Conservation (phyloP, 768 basidiomycete genomes). For the Trichaptum fuscoviolaceum region DNA sequence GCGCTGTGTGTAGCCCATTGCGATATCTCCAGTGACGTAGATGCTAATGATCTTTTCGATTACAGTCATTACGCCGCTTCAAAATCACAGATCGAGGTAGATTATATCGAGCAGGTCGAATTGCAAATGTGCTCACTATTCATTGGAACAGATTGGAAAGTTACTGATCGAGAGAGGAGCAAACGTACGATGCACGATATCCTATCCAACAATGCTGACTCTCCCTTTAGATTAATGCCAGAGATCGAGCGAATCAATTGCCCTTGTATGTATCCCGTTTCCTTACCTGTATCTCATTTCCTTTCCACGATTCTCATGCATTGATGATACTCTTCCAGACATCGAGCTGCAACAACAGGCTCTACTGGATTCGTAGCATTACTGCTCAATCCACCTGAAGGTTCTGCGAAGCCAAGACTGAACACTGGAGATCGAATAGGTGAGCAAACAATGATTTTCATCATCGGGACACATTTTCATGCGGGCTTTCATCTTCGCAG, state of each 20-base stretch:
- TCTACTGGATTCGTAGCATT: slow-evolving; percentile 84
- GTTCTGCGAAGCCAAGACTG: slow-evolving; percentile 69
- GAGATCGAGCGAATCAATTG: slow-evolving; percentile 88
- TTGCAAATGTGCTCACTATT: slow-evolving; percentile 22
- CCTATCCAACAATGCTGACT: slow-evolving; percentile 26
- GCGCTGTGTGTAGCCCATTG: slow-evolving; percentile 55
- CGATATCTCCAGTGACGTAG: background rate
- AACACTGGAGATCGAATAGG: slow-evolving; percentile 83
- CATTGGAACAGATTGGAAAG: slow-evolving; percentile 67
- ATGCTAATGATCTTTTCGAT: slow-evolving; percentile 13
- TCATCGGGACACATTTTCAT: background rate
- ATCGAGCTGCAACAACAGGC: slow-evolving; percentile 95
- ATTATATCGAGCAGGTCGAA: slow-evolving; percentile 5
- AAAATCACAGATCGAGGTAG: slow-evolving; percentile 79
- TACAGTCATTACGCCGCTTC: slow-evolving; percentile 91
- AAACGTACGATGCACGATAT: slow-evolving; percentile 59
- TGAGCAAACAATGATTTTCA: slow-evolving; percentile 25
- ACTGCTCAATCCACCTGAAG: slow-evolving; percentile 79
- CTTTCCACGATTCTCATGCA: slow-evolving; percentile 1
- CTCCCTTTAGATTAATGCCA: slow-evolving; percentile 76
- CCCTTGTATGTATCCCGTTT: slow-evolving; percentile 58
- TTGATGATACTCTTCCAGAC: slow-evolving; percentile 40
- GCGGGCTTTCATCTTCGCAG: slow-evolving; percentile 32
- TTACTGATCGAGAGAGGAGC: slow-evolving; percentile 83
- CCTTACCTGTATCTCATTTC: slow-evolving; percentile 24